Evolutionary conservation across 768 basidiomycete species (phyloP), one percentile per base, ranked within the genome.

Genomic region (Lactarius deliciosus): DNA sequence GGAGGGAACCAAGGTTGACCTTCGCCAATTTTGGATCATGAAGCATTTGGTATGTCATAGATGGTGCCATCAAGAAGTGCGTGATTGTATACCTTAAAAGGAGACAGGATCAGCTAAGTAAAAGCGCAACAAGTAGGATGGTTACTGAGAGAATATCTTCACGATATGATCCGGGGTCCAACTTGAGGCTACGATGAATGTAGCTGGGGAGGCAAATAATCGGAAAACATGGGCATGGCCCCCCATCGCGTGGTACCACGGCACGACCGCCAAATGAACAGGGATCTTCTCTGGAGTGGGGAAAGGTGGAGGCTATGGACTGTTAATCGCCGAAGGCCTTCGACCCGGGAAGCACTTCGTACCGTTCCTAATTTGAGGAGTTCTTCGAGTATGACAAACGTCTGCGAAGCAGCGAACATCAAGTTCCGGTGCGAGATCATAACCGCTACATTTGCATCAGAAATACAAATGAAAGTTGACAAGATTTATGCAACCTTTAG

Each of bases 361-460:
- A 85, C 86, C 32, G 73, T 72, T 66, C 75, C 73, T 0, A 82
- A 78, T 55, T 80, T 77, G 7, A 72, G 61, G 0, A 64, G 55
- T 22, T 75, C 79, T n/a, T 73, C 64, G 1, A n/a, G 38, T 5
- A 80, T 9, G 2, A 81, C 74, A 0, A 76, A 83, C 1, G 10
- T 0, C 45, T 69, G 62, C 3, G 41, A 28, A 20, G 60, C 56
- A 0, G 86, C 15, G 0, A 83, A 80, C 63, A 75, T 79, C 30
- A 82, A 75, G 20, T 90, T 90, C 57, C 84, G 84, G 70, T 90
- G 89, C 0, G 89, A 84, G 32, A 89, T 83, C 88, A 86, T 88
- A n/a, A 90, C 86, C 8, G 83, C 89, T 90, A 50, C 41, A 38
- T 41, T 32, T 38, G 40, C 53, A 45, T 61, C 53, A 56, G 32